Evolutionary conservation across 768 basidiomycete genomes (phyloP).

Genomic region (Phlegmacium glaucopus): DNA sequence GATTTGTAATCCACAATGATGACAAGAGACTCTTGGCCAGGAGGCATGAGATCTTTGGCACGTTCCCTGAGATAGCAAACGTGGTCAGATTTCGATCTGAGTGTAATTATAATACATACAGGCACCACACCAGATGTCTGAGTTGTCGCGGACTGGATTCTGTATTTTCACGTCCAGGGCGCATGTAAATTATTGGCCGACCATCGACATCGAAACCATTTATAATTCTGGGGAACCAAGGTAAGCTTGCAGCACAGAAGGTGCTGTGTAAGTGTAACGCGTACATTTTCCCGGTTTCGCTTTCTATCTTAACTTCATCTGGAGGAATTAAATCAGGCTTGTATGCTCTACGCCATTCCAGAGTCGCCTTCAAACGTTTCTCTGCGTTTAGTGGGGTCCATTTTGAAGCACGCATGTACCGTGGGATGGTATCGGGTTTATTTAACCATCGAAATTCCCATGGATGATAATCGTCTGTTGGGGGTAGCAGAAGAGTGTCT

Average conservation of each 20-base stretch:
- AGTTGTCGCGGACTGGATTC: conserved; percentile 74
- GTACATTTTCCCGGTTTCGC: conserved; percentile 87
- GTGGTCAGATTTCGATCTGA: background rate
- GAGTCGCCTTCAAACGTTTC: conserved; percentile 69
- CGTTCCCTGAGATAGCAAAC: conserved; percentile 55
- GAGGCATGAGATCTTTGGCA: conserved; percentile 86
- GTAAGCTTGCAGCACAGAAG: background rate
- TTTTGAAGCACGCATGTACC: conserved; percentile 85
- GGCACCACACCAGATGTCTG: conserved; percentile 80
- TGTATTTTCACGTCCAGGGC: conserved; percentile 85
- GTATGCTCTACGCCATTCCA: conserved; percentile 84
- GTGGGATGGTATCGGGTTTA: conserved; percentile 60
- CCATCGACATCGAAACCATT: conserved; percentile 86
- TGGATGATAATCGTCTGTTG: conserved; percentile 63
- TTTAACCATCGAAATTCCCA: conserved; percentile 81
- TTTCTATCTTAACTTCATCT: conserved; percentile 76
- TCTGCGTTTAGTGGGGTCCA: conserved; percentile 79
- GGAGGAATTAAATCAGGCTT: conserved; percentile 83
- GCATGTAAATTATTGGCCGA: conserved; percentile 86
- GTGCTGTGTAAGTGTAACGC: conserved; percentile 20
- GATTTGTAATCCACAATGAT: conserved; percentile 87
- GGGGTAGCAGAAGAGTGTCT: conserved; percentile 56
- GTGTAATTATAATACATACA: conserved; percentile 48
- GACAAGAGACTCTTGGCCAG: conserved; percentile 76
- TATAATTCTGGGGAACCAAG: conserved; percentile 49